A percentile compares a stretch with the other conserved stretches of the same genome.
Evolutionary conservation across 208 protist genomes (phyloP).

Genomic region (Crithidia expoeki): DNA sequence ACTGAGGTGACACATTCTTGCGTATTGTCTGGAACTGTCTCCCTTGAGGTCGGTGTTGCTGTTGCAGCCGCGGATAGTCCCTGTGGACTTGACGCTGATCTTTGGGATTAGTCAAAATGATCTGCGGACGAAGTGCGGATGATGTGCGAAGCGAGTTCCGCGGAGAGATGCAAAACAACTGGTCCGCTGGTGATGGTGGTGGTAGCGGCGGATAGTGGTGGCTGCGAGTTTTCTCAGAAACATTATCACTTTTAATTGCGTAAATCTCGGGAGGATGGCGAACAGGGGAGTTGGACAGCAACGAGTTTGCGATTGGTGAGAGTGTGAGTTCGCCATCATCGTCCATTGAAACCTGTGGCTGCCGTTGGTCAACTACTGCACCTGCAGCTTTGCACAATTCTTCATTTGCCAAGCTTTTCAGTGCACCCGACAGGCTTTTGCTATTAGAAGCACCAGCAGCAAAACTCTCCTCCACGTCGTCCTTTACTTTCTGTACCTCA

Average conservation of each 20-base stretch:
- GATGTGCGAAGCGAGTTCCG: background rate
- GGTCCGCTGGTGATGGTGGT: background rate
- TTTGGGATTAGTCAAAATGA: background rate
- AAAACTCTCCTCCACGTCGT: background rate
- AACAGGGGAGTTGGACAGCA: background rate
- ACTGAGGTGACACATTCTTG: background rate
- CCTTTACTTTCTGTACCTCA: too few species aligned
- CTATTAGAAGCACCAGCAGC: background rate
- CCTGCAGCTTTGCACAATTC: too few species aligned
- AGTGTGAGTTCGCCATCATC: conserved; percentile 15
- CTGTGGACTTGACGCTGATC: background rate
- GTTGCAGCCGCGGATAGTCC: background rate
- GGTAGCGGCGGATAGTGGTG: background rate
- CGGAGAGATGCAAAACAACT: conserved; percentile 9
- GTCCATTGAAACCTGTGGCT: background rate
- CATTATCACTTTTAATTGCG: background rate
- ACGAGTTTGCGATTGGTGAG: conserved; percentile 11
- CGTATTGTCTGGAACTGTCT: background rate
- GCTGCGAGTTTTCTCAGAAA: background rate
- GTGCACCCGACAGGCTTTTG: background rate
- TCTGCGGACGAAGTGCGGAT: background rate
- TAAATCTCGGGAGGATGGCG: background rate
- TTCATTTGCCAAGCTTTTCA: too few species aligned
- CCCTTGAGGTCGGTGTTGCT: background rate
- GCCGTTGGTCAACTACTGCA: too few species aligned